Evolutionary conservation across 202 grass and related monocot species (phyloP).

Genomic region (Alloteropsis angusta): DNA sequence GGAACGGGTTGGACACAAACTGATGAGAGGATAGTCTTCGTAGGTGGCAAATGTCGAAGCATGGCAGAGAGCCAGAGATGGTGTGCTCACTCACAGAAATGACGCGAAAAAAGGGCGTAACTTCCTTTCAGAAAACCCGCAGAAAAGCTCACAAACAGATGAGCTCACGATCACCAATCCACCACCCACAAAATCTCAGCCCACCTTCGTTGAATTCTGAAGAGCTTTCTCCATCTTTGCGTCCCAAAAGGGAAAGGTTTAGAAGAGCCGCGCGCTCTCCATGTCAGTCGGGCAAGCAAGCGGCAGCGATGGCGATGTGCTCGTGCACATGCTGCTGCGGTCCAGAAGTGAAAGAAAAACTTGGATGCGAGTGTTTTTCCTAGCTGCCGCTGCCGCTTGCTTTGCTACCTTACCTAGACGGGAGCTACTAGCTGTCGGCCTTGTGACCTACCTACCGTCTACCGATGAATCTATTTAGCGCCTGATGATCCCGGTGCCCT

Average conservation of each 20-base stretch:
- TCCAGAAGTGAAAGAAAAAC: neutral
- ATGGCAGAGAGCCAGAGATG: no score
- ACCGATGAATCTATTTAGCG: conserved; percentile 21
- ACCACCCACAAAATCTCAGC: neutral
- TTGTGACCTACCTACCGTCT: conserved; percentile 37
- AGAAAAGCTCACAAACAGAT: neutral
- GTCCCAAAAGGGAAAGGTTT: neutral
- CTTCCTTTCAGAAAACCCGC: neutral
- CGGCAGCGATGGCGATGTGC: neutral
- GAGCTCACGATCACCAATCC: neutral
- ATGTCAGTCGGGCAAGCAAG: neutral
- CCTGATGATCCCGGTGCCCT: neutral
- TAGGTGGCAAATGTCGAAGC: neutral
- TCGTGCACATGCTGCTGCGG: neutral
- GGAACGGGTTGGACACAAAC: no score
- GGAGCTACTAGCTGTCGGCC: conserved; percentile 28
- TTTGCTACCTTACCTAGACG: conserved; percentile 20
- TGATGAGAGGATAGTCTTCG: neutral
- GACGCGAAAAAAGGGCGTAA: neutral
- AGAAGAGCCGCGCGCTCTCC: neutral
- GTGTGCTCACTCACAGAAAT: no score
- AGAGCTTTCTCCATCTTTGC: neutral
- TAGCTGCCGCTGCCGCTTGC: no score
- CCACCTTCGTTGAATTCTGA: neutral
- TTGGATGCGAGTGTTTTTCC: neutral